These are phyloP conservation scores for Phialocephala sp. DNA, from an alignment of 2,329 filamentous ascomycete genomes.

Conservation along the genomic window DNA sequence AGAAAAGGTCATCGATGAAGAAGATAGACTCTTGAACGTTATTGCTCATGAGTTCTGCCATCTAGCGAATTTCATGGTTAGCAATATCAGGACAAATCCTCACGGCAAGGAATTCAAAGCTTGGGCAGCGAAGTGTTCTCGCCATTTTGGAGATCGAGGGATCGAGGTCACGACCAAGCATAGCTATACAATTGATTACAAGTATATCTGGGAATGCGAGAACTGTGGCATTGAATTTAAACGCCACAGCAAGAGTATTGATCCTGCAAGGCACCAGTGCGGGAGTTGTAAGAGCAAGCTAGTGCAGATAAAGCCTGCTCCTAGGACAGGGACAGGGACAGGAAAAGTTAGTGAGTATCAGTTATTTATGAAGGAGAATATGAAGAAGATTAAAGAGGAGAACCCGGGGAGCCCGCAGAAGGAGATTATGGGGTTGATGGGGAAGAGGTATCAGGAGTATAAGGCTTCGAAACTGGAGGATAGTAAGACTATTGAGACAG, in stretches of 20 bases:
- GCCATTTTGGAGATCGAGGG: conserved; percentile 63
- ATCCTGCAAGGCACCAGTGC: conserved; percentile 73
- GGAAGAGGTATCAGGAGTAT: conserved; percentile 63
- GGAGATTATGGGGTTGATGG: conserved; percentile 72
- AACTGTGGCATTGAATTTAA: conserved; percentile 76
- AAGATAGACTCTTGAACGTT: conserved; percentile 81
- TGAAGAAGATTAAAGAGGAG: conserved; percentile 62
- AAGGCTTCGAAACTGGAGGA: conserved; percentile 45
- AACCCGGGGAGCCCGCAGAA: conserved; percentile 63
- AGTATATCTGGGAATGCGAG: conserved; percentile 84
- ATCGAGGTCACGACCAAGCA: conserved; percentile 90
- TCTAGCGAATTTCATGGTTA: conserved; percentile 88
- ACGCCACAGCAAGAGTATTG: conserved; percentile 85
- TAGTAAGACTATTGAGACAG: neutral
- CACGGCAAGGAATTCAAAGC: conserved; percentile 85
- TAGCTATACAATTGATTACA: conserved; percentile 87
- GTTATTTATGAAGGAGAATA: conserved; percentile 69
- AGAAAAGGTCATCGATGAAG: conserved; percentile 82
- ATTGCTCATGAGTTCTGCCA: conserved; percentile 98
- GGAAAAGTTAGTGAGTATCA: conserved; percentile 56
- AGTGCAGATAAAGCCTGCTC: conserved; percentile 79
- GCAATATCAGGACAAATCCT: conserved; percentile 73
- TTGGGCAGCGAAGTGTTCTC: conserved; percentile 66
- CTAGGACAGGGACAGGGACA: conserved; percentile 49
- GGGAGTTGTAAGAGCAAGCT: conserved; percentile 75